These are phyloP conservation scores for Elongisporangium anandrum DNA, from an alignment of 352 stramenopile species.

Conservation along the genomic window DNA sequence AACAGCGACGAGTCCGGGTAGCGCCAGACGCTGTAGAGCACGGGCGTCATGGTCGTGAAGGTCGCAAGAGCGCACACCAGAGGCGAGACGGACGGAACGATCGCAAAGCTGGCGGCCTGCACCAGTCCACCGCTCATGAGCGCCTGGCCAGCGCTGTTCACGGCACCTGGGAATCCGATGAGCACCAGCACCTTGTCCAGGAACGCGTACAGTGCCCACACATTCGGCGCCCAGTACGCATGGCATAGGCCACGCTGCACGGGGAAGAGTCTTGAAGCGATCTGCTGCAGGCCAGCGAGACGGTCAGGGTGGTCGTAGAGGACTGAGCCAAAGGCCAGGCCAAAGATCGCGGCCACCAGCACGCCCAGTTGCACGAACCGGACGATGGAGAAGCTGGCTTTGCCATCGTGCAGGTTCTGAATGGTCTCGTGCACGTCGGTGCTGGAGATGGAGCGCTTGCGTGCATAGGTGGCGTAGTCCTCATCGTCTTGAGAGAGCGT, in stretches of 20 bases:
- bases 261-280: constrained; percentile 93
- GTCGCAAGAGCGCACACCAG: constrained; percentile 72
- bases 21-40: constrained; percentile 68
- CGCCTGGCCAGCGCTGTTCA: constrained; percentile 25
- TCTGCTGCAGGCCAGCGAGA: constrained; percentile 74
- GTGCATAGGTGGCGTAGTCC: constrained; percentile 7
- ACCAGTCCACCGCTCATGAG: constrained; percentile 86
- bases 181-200: constrained; percentile 80
- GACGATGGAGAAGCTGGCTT: constrained; percentile 46
- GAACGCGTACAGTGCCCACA: constrained; percentile 96
- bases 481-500: constrained; percentile 12
- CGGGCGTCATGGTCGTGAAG: constrained; percentile 73
- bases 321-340: constrained; percentile 75
- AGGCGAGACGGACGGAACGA: constrained; percentile 67
- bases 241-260: constrained; percentile 96
- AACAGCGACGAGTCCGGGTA: constrained; percentile 79
- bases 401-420: constrained; percentile 51
- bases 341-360: constrained; percentile 83
- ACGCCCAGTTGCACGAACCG: constrained; percentile 82
- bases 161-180: constrained; percentile 26
- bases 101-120: constrained; percentile 70
- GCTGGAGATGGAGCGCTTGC: constrained; percentile 69
- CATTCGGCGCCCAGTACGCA: constrained; percentile 98
- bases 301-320: constrained; percentile 43
- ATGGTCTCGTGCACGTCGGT: constrained; percentile 67